phyloP scores from a whole-genome alignment of 805 yeast genomes.

The Wickerhamiella lipophila region DNA sequence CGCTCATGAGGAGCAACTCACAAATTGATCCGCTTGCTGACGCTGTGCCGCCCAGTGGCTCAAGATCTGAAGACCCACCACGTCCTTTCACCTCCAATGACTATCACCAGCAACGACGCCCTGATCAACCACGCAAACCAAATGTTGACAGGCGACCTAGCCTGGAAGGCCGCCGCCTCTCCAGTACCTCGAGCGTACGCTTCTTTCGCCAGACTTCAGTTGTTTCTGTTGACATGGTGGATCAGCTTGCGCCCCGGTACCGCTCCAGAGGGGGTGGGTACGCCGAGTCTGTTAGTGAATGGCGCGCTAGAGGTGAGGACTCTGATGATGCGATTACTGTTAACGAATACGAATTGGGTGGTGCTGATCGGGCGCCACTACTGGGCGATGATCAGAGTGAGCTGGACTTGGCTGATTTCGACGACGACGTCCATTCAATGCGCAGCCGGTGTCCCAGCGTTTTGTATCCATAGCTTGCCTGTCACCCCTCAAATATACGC shows the following conservation, averaged over 20 bases:
- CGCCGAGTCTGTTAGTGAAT: background rate
- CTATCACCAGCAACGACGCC: constrained; percentile 11
- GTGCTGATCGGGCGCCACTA: constrained; percentile 4
- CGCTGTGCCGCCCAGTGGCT: background rate
- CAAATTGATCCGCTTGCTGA: constrained; percentile 7
- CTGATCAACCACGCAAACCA: constrained; percentile 1
- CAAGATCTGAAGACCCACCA: background rate
- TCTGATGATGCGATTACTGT: constrained; percentile 1
- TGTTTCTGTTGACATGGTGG: constrained; percentile 20
- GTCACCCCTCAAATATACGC: no score
- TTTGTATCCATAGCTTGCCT: constrained; percentile 2
- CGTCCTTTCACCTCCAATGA: constrained; percentile 4
- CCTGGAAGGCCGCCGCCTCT: constrained; percentile 8
- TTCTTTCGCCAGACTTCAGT: constrained; percentile 22
- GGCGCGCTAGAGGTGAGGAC: background rate
- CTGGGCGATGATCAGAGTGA: constrained; percentile 8
- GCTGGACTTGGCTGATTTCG: constrained; percentile 7
- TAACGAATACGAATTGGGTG: background rate
- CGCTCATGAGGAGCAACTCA: background rate
- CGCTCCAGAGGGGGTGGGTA: constrained; percentile 10
- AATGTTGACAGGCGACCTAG: constrained; percentile 7
- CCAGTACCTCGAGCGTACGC: constrained; percentile 14
- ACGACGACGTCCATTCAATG: constrained; percentile 5
- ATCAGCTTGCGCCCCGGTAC: constrained; percentile 13
- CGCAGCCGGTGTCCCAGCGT: constrained; percentile 11